Percentiles rank a stretch among this genome's conserved stretches.
phyloP scores from a whole-genome alignment of 129 eudicot species.

The Centrapalus pauciflorus region DNA sequence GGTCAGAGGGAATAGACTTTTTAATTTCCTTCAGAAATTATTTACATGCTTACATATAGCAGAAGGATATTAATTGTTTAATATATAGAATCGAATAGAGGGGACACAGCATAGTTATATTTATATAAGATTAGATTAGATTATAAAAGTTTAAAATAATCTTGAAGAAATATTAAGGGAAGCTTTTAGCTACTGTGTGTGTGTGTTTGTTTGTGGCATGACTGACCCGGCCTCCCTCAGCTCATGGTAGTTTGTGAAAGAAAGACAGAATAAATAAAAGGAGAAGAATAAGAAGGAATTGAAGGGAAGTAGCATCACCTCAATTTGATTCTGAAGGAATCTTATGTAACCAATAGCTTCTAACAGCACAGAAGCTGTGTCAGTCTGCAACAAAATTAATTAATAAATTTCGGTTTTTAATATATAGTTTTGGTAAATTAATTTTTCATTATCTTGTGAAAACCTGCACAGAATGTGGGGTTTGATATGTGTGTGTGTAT shows the following conservation, averaged over 20 bases:
- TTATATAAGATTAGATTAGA: background rate
- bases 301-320: constrained; percentile 57
- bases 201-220: constrained; percentile 34
- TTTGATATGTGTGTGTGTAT: background rate
- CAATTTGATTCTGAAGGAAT: constrained; percentile 97
- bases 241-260: constrained; percentile 44
- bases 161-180: constrained; percentile 24
- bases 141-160: constrained; percentile 9
- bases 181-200: constrained; percentile 17
- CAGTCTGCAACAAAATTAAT: constrained; percentile 60
- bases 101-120: background rate
- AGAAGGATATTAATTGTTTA: constrained; percentile 9
- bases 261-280: constrained; percentile 19
- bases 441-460: too few species aligned
- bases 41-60: background rate
- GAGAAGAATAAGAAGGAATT: constrained; percentile 28
- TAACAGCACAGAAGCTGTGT: constrained; percentile 92
- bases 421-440: too few species aligned
- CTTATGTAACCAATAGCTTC: constrained; percentile 95
- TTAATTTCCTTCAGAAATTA: too few species aligned
- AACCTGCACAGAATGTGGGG: background rate
- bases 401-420: background rate
- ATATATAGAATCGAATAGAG: constrained; percentile 7
- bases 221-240: too few species aligned
- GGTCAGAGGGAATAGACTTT: constrained; percentile 19